Evolutionary conservation across 352 stramenopile genomes (phyloP), one percentile per base, ranked within the genome.

Genomic region (Phytophthora cactorum): DNA sequence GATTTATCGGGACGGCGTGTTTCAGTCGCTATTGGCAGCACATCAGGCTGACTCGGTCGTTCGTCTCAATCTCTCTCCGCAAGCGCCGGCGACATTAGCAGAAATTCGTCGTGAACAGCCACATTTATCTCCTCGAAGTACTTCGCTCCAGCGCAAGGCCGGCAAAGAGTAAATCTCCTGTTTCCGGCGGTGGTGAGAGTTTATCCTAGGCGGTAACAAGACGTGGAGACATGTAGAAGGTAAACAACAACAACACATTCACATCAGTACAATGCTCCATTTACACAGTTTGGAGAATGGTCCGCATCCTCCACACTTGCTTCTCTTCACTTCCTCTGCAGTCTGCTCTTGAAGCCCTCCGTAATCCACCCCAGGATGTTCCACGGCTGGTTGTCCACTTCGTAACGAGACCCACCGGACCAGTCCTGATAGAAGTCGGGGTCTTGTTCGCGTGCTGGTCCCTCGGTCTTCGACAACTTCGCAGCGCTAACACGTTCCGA

Each of bases 1-100:
- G 54, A 77, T 74, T 54, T 89, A 79, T 65, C 80, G 82, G n/a
- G 68, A 78, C 15, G 82, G 80, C 0, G 69, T 75, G 17, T 91
- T 89, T 66, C 66, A 77, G 10, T 70, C 81, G 11, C 44, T 91
- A 2, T 60, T 91, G 36, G 75, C 77, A 8, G 54, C 81, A 0
- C 61, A 72, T 8, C 82, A 91, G 52, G 70, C 70, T 11, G 70
- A 86, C 47, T 79, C 81, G 0, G 79, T 88, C 1, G 83, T 84
- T 65, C 72, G 81, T 4, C 61, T 89, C 0, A 68, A 86, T 47
- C 44, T 81, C 8, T 84, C 68, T 12, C 66, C 74, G 1, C 64
- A 69, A 10, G 61, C 67, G 1, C 72, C 71, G 25, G 39, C 54
- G 5, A 59, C 53, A 29, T 36, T 77, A 34, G 25, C 65, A 17